Base-by-base conservation (phyloP, 106 monocot genomes). In the Acorus gramineus region DNA sequence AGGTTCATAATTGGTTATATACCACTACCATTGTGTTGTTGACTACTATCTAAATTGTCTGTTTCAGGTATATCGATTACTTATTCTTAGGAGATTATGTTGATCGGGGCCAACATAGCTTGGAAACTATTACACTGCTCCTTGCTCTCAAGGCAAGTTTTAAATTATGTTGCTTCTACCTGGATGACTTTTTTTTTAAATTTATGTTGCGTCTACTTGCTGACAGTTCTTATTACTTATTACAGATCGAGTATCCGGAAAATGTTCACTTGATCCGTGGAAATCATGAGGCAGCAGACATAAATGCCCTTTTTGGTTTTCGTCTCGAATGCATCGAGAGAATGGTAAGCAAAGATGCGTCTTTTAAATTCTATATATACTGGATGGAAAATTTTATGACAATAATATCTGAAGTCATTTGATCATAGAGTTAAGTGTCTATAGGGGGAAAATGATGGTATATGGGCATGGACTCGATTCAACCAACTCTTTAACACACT, bases 31-130 rank as follows among this genome's bases (percentile, higher is more conserved):
- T 28, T 28, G 28, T 28, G 28, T 28, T 28, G 13, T 11, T 66
- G 13, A 7, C 52, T 4, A 66, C 42, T 11, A 4, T 14, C 6
- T 64, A 14, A 61, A 9, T 53, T 64, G 4, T 49, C 43, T 68
- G 52, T 53, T 76, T 76, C 76, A 96, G 96, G 81, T 96, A 96
- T 51, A 96, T 96, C 63, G 96, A 96, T 63, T 96, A 96, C 79
- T 73, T 96, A 9, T 96, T 96, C 77, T 81, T 96, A 72, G 96
- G 96, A 52, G 96, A 96, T 76, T 96, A 96, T 85, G 96, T 96
- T 73, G 96, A 96, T 58, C 82, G 96, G 44, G 96, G 96, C 9
- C 96, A 96, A 53, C 91, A 96, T 52, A 96, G 96, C 68, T 79
- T 96, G 76, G 96, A 96, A 81, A 96, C 96, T 57, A 91, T 96